Percentiles rank a stretch among this genome's conserved stretches.
These are phyloP conservation scores for Lumnitzera littorea DNA, from an alignment of 345 rosid genomes.

Conservation along the genomic window DNA sequence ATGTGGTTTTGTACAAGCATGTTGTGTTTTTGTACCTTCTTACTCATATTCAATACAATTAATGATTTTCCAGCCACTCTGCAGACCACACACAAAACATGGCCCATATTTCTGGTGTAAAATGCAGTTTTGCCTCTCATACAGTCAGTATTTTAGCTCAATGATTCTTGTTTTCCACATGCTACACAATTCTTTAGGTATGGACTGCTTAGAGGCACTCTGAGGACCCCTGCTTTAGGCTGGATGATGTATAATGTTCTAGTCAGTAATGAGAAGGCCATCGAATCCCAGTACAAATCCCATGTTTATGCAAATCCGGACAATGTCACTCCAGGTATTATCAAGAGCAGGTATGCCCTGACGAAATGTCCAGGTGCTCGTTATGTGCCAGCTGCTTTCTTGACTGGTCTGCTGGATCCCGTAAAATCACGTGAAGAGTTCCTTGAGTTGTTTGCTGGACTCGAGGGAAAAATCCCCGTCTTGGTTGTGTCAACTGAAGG, in stretches of 20 bases:
- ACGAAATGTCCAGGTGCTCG: constrained; percentile 80
- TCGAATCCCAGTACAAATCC: constrained; percentile 78
- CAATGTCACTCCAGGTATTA: constrained; percentile 57
- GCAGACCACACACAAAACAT: no score
- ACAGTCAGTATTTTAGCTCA: no score
- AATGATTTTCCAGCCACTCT: no score
- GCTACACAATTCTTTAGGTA: constrained; percentile 34
- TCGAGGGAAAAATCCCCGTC: constrained; percentile 55
- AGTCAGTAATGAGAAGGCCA: constrained; percentile 85
- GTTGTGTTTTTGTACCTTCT: no score
- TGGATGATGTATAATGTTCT: constrained; percentile 95
- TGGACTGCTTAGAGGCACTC: constrained; percentile 66
- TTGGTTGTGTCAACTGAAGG: constrained; percentile 59
- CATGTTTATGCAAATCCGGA: constrained; percentile 80
- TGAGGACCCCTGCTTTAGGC: constrained; percentile 78
- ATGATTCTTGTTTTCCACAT: background rate
- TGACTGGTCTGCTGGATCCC: constrained; percentile 89
- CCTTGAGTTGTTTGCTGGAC: constrained; percentile 48
- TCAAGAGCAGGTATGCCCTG: constrained; percentile 56
- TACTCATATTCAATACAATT: no score
- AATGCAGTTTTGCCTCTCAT: no score
- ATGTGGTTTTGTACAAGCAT: no score
- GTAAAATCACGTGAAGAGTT: constrained; percentile 68
- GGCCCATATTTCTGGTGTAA: no score
- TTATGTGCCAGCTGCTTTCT: constrained; percentile 78